Evolutionary conservation across 2,329 filamentous ascomycete species (phyloP), one percentile per base, ranked within the genome.

Genomic region (Fusarium haematococcum): DNA sequence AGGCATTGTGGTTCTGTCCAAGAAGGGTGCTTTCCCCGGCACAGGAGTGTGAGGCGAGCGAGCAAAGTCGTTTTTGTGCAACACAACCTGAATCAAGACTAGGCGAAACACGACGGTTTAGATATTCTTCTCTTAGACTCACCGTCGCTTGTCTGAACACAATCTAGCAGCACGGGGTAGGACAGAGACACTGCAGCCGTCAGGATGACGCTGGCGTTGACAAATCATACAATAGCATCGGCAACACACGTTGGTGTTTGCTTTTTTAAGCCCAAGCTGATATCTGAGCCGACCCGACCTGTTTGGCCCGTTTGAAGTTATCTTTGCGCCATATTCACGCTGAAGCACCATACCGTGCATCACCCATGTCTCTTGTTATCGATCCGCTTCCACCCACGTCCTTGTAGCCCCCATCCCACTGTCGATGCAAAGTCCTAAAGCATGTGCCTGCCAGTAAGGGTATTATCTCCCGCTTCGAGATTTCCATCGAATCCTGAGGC

Each of bases 21-120:
- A 98, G 83, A 93, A 90, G 68, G 95, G 94, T 45, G 96, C 97
- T 3, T 99, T 99, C 80, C 97, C 97, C 1, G 95, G 95, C 27
- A 98, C 97, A 27, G 94, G 94, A 20, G 84, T 92, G 57, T 92
- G 74, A 80, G 52, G 45, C 52, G 41, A 33, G 20, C 35, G 30
- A 58, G 41, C 10, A 30, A 61, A 45, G 37, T n/a, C 23, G 64
- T 75, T 72, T 61, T 35, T 41, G 54, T 48, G 58, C 66, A 41
- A 57, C 66, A 68, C 48, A 50, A 16, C 14, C 39, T 56, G 54
- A 72, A 33, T 67, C 64, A 68, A 67, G 56, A 52, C 56, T 48
- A 45, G 30, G 61, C 66, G 60, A 70, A 71, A 75, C 50, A 66
- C 63, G 14, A 67, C 61, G 37, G 60, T 18, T 59, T 56, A 56